These are phyloP conservation scores for Backusella australiensis DNA, from an alignment of 192 early-diverging fungal species.

Conservation along the genomic window DNA sequence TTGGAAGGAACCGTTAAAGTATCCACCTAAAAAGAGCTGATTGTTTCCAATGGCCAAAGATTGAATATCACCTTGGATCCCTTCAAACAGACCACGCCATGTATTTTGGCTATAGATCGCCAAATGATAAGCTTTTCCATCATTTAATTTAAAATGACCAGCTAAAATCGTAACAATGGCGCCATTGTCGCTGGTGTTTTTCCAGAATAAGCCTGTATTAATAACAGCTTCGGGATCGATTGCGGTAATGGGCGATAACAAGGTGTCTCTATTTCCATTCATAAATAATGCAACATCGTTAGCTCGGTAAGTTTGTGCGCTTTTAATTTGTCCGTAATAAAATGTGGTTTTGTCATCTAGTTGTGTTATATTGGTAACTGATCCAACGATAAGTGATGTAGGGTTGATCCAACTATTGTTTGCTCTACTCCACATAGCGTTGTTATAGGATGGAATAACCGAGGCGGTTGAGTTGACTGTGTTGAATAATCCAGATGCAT, in stretches of 20 bases:
- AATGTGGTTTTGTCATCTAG: not conserved
- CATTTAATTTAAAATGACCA: slow-evolving; percentile 46
- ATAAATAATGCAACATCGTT: slow-evolving; percentile 8
- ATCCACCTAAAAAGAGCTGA: slow-evolving; percentile 56
- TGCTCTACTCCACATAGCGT: not conserved
- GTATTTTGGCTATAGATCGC: slow-evolving; percentile 39
- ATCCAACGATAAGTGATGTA: not conserved
- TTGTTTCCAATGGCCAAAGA: slow-evolving; percentile 43
- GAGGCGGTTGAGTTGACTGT: not conserved
- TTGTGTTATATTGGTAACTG: not conserved
- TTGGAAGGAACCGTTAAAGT: slow-evolving; percentile 33
- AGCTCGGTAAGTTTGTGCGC: slow-evolving; percentile 12
- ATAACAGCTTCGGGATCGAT: slow-evolving; percentile 28
- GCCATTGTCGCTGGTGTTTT: slow-evolving; percentile 35
- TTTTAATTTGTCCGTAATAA: slow-evolving; percentile 21
- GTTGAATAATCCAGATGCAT: not conserved
- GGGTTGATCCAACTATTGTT: not conserved
- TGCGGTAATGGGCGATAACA: not conserved
- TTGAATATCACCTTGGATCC: slow-evolving; percentile 48
- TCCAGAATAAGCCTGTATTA: slow-evolving; percentile 54
- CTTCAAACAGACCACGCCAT: slow-evolving; percentile 39
- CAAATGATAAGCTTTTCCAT: slow-evolving; percentile 38
- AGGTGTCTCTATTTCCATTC: not conserved
- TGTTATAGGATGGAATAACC: not conserved
- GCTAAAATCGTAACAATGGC: slow-evolving; percentile 39